Evolutionary conservation across 805 yeast species (phyloP).

Genomic region (Kluyveromyces aestuarii): DNA sequence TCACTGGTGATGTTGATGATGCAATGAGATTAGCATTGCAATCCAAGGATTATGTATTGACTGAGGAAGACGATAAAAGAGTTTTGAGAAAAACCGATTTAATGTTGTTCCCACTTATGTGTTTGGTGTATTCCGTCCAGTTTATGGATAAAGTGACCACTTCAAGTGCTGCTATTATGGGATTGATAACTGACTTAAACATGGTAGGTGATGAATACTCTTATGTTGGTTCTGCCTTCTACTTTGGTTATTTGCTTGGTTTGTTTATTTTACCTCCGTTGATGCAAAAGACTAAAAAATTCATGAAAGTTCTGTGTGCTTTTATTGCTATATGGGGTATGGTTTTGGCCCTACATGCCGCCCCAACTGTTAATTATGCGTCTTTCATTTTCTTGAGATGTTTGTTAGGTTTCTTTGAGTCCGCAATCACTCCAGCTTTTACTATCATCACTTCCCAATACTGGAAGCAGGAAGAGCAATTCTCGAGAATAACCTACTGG

Average conservation of each 20-base stretch:
- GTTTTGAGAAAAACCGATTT: conserved; percentile 39
- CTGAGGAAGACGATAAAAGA: conserved; percentile 20
- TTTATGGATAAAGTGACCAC: conserved; percentile 47
- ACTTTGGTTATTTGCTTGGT: conserved; percentile 45
- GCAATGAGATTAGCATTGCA: conserved; percentile 34
- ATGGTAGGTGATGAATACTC: conserved; percentile 34
- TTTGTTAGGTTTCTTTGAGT: conserved; percentile 39
- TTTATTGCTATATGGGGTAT: conserved; percentile 49
- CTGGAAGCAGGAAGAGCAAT: conserved; percentile 37
- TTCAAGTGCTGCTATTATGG: conserved; percentile 41
- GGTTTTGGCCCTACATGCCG: conserved; percentile 39
- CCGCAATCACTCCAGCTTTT: conserved; percentile 43
- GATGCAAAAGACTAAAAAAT: conserved; percentile 40
- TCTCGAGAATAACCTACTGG: conserved; percentile 32
- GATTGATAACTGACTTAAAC: conserved; percentile 32
- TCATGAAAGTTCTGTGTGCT: conserved; percentile 39
- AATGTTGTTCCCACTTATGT: conserved; percentile 38
- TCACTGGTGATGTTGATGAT: conserved; percentile 34
- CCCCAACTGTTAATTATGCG: conserved; percentile 31
- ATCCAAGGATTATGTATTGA: conserved; percentile 19
- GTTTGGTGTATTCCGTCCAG: conserved; percentile 37
- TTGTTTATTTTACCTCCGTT: conserved; percentile 7
- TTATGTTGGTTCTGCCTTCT: conserved; percentile 49
- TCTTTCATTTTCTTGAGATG: conserved; percentile 37
- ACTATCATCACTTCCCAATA: conserved; percentile 44